Conservation (phyloP, 495 filamentous ascomycete genomes). For the Aspergillus leporis region DNA sequence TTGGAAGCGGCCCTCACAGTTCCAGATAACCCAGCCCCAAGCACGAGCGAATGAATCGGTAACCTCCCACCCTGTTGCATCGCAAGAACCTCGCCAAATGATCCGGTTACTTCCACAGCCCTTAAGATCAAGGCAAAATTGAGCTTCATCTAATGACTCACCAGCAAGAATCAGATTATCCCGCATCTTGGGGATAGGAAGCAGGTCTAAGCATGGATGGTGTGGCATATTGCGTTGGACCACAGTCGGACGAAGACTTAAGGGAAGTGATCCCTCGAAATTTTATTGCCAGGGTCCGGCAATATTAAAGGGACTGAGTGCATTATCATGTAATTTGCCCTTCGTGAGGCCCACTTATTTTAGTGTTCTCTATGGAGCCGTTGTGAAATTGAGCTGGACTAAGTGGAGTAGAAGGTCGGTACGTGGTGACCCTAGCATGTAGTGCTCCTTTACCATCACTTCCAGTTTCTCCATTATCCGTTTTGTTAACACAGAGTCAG, state of each 20-base stretch:
- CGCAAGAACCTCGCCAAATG: slow-evolving; percentile 50
- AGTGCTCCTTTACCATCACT: slow-evolving; percentile 5
- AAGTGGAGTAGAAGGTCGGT: slow-evolving; percentile 31
- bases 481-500: not conserved
- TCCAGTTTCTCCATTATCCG: slow-evolving; percentile 12
- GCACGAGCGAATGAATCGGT: slow-evolving; percentile 36
- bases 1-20: slow-evolving; percentile 36
- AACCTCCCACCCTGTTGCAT: slow-evolving; percentile 43
- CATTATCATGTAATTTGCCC: slow-evolving; percentile 23
- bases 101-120: slow-evolving; percentile 27
- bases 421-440: slow-evolving; percentile 22
- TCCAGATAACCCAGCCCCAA: slow-evolving; percentile 43
- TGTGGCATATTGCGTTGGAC: slow-evolving; percentile 39
- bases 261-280: slow-evolving; percentile 17
- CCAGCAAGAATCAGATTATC: slow-evolving; percentile 36
- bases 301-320: slow-evolving; percentile 26
- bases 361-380: slow-evolving; percentile 26
- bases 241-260: slow-evolving; percentile 31
- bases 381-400: slow-evolving; percentile 28
- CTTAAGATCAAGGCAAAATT: slow-evolving; percentile 41
- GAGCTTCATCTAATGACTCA: slow-evolving; percentile 41
- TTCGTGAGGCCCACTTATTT: slow-evolving; percentile 19
- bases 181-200: slow-evolving; percentile 34
- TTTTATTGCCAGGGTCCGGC: not conserved
- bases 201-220: slow-evolving; percentile 41